Evolutionary conservation across 176 grass and related monocot genomes (phyloP).

Genomic region (Elaeis guineensis): DNA sequence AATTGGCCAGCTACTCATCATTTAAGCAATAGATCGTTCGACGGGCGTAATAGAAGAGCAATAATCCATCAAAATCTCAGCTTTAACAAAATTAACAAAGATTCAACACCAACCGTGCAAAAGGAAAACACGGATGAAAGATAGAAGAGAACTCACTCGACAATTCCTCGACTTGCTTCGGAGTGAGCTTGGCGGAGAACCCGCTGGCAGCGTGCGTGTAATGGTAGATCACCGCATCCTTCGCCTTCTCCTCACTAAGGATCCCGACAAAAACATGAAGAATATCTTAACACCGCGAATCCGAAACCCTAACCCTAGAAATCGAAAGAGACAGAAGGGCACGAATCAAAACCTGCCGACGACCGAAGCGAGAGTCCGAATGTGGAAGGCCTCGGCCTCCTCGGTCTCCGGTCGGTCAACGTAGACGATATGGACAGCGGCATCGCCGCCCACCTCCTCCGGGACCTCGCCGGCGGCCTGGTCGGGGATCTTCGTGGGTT

Average conservation of each 20-base stretch:
- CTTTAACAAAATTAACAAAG: no score
- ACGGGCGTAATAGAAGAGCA: no score
- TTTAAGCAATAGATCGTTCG: no score
- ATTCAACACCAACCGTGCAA: neutral
- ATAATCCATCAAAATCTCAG: no score
- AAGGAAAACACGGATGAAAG: neutral
- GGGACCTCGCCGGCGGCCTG: no score
- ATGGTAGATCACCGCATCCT: slow-evolving; percentile 51
- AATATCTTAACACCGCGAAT: neutral
- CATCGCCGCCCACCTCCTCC: no score
- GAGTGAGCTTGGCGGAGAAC: slow-evolving; percentile 76
- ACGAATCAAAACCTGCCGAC: slow-evolving; percentile 28
- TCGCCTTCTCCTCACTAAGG: slow-evolving; percentile 53
- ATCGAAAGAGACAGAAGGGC: neutral
- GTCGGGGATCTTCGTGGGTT: no score
- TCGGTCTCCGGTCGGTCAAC: neutral
- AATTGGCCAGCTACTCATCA: no score
- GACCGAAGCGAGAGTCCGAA: slow-evolving; percentile 8
- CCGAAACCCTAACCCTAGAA: neutral
- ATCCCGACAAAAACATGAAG: neutral
- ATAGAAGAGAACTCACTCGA: slow-evolving; percentile 44
- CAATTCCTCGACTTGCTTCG: slow-evolving; percentile 46
- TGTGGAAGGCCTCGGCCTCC: slow-evolving; percentile 15
- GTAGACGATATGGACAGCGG: no score
- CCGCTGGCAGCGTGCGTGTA: slow-evolving; percentile 65